These are phyloP conservation scores for Pseudocohnilembus persalinus DNA, from an alignment of 169 alveolate species.

Conservation along the genomic window DNA sequence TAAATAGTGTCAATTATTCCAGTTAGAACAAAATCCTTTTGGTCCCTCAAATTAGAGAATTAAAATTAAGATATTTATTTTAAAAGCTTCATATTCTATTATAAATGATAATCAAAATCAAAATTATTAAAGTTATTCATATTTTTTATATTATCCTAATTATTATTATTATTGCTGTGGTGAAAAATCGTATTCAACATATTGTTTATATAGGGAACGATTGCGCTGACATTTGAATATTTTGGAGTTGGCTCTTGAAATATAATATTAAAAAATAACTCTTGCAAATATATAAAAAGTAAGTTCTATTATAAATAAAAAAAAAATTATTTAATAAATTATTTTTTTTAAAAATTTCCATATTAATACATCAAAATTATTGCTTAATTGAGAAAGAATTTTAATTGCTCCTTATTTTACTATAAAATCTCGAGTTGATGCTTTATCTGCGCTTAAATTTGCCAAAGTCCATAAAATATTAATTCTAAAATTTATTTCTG, in stretches of 20 bases:
- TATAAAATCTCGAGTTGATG: not conserved
- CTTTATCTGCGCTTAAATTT: not conserved
- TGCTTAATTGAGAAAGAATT: too few species aligned
- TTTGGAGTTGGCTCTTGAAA: not conserved
- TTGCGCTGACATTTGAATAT: not conserved
- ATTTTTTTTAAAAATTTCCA: not conserved
- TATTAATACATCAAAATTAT: not conserved
- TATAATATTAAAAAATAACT: not conserved
- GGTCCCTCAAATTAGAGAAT: not conserved
- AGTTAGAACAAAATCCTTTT: not conserved
- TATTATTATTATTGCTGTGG: too few species aligned
- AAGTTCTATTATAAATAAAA: not conserved
- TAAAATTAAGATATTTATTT: not conserved
- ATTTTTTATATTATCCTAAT: too few species aligned
- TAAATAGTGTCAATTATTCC: not conserved
- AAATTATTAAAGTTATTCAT: not conserved
- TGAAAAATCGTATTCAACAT: too few species aligned
- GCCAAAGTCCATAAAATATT: not conserved
- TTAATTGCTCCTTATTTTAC: not conserved
- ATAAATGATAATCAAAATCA: not conserved
- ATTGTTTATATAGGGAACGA: not conserved
- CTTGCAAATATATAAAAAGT: not conserved
- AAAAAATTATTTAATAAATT: too few species aligned
- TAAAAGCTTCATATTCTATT: not conserved
- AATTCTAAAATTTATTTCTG: not conserved